Evolutionary conservation across 2,329 filamentous ascomycete species (phyloP).

Genomic region (Aureobasidium leucospermi): DNA sequence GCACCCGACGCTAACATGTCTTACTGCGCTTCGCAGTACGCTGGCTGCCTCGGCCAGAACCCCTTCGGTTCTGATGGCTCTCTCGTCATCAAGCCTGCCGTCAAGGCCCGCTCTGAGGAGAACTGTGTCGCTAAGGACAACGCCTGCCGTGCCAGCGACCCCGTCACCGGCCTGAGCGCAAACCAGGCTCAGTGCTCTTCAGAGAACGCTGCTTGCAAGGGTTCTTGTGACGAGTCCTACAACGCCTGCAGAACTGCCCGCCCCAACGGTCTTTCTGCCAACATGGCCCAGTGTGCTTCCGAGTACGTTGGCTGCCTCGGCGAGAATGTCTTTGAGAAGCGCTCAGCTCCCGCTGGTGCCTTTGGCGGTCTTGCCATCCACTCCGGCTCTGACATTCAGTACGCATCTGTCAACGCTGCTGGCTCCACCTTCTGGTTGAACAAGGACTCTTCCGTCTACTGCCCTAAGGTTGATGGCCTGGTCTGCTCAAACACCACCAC

Average conservation of each 20-base stretch:
- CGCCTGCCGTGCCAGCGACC: background rate
- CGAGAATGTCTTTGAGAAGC: constrained; percentile 11
- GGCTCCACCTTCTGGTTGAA: constrained; percentile 9
- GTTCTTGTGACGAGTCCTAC: constrained; percentile 15
- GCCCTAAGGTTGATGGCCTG: background rate
- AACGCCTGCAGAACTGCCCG: constrained; percentile 2
- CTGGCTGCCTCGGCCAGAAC: constrained; percentile 1
- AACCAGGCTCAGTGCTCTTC: background rate
- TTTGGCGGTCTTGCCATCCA: constrained; percentile 19
- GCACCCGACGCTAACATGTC: background rate
- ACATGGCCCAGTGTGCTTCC: constrained; percentile 8
- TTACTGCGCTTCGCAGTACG: background rate
- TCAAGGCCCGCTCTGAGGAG: background rate
- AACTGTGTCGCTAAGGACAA: background rate
- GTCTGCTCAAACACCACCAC: constrained; percentile 14
- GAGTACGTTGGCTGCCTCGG: constrained; percentile 10
- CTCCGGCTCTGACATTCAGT: constrained; percentile 19
- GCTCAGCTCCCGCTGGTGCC: constrained; percentile 4
- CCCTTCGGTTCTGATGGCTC: background rate
- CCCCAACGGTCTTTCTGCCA: background rate
- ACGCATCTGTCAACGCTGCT: constrained; percentile 17
- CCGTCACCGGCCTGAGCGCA: background rate
- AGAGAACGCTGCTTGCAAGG: constrained; percentile 6
- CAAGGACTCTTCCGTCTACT: constrained; percentile 11
- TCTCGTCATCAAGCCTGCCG: constrained; percentile 2